phyloP scores from a whole-genome alignment of 2,329 filamentous ascomycete genomes.

The Penicillium sp. region DNA sequence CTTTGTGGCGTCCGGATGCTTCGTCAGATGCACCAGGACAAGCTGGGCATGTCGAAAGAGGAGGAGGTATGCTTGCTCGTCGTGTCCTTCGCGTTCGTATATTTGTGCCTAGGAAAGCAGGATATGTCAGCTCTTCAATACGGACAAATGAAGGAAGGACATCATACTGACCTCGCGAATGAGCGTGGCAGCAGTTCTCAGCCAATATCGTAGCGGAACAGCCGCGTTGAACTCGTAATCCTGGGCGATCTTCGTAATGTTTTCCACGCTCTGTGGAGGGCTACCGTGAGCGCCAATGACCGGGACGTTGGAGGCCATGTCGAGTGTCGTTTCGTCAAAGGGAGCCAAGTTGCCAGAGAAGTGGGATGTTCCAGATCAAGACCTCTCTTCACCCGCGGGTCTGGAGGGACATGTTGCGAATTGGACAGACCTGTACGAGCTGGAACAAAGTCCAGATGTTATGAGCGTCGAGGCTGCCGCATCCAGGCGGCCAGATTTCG shows the following conservation, averaged over 20 bases:
- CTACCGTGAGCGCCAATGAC: slow-evolving; percentile 34
- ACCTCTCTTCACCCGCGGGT: slow-evolving; percentile 13
- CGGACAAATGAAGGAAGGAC: not conserved
- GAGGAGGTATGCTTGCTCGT: slow-evolving; percentile 82
- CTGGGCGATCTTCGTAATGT: slow-evolving; percentile 70
- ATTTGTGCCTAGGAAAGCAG: slow-evolving; percentile 62
- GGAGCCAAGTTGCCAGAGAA: not conserved
- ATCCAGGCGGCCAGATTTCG: slow-evolving; percentile 21
- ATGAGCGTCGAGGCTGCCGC: slow-evolving; percentile 16
- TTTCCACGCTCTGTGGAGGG: slow-evolving; percentile 65
- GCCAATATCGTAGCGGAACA: slow-evolving; percentile 75
- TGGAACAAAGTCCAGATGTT: slow-evolving; percentile 15
- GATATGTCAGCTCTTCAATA: slow-evolving; percentile 1
- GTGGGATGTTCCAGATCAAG: slow-evolving; percentile 5
- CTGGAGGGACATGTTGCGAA: slow-evolving; percentile 16
- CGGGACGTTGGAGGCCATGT: slow-evolving; percentile 25
- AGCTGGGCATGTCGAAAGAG: slow-evolving; percentile 85
- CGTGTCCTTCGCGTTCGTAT: slow-evolving; percentile 80
- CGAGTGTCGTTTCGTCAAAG: slow-evolving; percentile 1
- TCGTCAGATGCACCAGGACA: slow-evolving; percentile 68
- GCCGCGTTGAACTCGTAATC: slow-evolving; percentile 75
- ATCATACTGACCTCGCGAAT: slow-evolving; percentile 65
- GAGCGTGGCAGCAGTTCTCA: slow-evolving; percentile 72
- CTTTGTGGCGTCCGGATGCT: slow-evolving; percentile 67
- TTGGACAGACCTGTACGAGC: slow-evolving; percentile 12